Percentiles rank a stretch among this genome's conserved stretches.
phyloP scores from a whole-genome alignment of 1,139 yeast genomes.

The Scheffersomyces insectosa region DNA sequence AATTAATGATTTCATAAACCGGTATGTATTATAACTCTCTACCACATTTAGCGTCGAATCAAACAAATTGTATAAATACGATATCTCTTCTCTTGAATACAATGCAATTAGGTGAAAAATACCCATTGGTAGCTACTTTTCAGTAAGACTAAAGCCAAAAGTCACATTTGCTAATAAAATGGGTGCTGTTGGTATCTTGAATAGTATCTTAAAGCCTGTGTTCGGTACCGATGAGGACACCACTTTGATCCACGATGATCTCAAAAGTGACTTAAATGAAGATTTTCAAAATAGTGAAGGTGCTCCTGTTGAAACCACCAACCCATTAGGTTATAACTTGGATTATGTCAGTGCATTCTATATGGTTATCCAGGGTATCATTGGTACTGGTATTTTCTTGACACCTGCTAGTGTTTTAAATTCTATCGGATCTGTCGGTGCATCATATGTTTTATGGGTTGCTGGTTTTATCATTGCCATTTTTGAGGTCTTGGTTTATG shows the following conservation, averaged over 20 bases:
- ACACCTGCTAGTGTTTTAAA: constrained; percentile 38
- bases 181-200: background rate
- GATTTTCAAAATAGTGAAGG: constrained; percentile 24
- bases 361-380: constrained; percentile 39
- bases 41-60: too few species aligned
- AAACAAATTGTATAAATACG: too few species aligned
- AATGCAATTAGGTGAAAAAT: too few species aligned
- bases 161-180: too few species aligned
- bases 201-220: constrained; percentile 2
- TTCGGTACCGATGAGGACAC: constrained; percentile 9
- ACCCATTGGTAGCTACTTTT: too few species aligned
- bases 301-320: constrained; percentile 39
- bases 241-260: constrained; percentile 2
- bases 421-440: constrained; percentile 43
- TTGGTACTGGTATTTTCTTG: constrained; percentile 49
- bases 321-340: constrained; percentile 41
- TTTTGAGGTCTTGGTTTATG: constrained; percentile 33
- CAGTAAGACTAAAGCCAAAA: too few species aligned
- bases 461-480: constrained; percentile 38
- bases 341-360: constrained; percentile 33
- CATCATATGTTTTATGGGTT: constrained; percentile 44
- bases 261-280: background rate
- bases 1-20: too few species aligned
- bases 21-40: too few species aligned
- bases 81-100: too few species aligned